These are phyloP conservation scores for Macadamia integrifolia DNA, from an alignment of 164 flowering plant genomes.

Conservation along the genomic window DNA sequence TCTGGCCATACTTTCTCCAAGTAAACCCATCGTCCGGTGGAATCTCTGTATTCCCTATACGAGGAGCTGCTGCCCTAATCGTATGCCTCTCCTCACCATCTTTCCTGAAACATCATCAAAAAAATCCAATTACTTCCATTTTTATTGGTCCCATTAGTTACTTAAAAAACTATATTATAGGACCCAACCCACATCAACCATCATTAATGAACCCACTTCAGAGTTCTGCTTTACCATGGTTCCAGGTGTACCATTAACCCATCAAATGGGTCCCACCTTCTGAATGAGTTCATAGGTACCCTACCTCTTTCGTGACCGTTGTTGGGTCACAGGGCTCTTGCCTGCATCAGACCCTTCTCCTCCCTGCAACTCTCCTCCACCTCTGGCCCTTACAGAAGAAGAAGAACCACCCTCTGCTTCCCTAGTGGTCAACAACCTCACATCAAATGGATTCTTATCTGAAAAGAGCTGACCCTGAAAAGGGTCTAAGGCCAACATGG, in stretches of 20 bases:
- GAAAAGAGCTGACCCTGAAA: conserved; percentile 2
- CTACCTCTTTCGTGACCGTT: conserved; percentile 39
- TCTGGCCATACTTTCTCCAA: conserved; percentile 90
- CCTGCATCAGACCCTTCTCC: conserved; percentile 16
- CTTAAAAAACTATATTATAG: no score
- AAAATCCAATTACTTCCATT: no score
- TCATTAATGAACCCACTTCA: no score
- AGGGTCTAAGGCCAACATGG: background rate
- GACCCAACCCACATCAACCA: no score
- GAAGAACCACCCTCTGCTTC: background rate
- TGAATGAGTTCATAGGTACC: no score
- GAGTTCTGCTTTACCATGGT: no score
- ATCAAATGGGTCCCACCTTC: no score
- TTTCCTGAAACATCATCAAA: conserved; percentile 23
- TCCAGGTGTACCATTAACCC: no score
- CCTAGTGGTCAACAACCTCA: background rate
- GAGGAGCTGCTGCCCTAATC: conserved; percentile 44
- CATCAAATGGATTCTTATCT: conserved; percentile 2
- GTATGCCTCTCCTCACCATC: conserved; percentile 26
- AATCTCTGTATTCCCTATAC: conserved; percentile 51
- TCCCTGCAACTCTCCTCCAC: conserved; percentile 11
- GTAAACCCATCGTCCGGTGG: conserved; percentile 83
- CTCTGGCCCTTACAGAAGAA: background rate
- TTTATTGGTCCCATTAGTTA: no score
- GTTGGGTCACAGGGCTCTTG: conserved; percentile 19